Base-by-base conservation (phyloP, 2,329 filamentous ascomycete genomes). In the Aspergillus sergii region DNA sequence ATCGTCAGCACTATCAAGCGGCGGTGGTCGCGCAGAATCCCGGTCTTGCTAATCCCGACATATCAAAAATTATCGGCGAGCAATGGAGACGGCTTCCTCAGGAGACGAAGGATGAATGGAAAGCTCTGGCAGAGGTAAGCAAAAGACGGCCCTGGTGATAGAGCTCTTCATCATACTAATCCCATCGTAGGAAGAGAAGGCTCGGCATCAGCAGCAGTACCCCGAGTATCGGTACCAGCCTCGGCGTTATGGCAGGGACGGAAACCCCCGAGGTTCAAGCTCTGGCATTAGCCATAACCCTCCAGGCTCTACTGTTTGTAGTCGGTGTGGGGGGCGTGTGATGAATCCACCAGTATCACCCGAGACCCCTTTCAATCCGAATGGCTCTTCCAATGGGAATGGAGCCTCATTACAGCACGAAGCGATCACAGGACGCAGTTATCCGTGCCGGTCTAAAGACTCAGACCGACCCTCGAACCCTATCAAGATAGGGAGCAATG, bases 191-290 rank as follows among this genome's bases (percentile, higher is more conserved):
- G 87, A 97, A 80, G 95, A 98, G 78, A 98, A 98, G 82, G 83
- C 88, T 65, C 90, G 91, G 21, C 95, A 99, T 77, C 90, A 93
- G 73, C 89, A 89, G 67, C 91, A 94, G 79, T 97, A 97, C 76
- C 95, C 95, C 2, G 91, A 92, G 68, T 99, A 99, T 79, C 89
- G 93, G 66, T 99, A 98, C 75, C 93, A 97, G 76, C 95, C 95
- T 41, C 89, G 92, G 28, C 86, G 91, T 36, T 85, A 84, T 61
- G 81, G 81, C 23, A 87, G 91, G 41, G 87, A 86, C 67, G 78
- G 79, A 14, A 80, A 74, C 61, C 73, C 75, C 62, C 79, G 78
- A 48, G 76, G 69, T 48, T 51, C 71, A 9, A 72, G 70, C 16
- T 73, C 77, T 9, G 72, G 74, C 1, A 75, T 79, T 55, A 76